Evolutionary conservation across 1,284 basidiomycete genomes (phyloP), one percentile per base, ranked within the genome.

Genomic region (Austropuccinia psidii): DNA sequence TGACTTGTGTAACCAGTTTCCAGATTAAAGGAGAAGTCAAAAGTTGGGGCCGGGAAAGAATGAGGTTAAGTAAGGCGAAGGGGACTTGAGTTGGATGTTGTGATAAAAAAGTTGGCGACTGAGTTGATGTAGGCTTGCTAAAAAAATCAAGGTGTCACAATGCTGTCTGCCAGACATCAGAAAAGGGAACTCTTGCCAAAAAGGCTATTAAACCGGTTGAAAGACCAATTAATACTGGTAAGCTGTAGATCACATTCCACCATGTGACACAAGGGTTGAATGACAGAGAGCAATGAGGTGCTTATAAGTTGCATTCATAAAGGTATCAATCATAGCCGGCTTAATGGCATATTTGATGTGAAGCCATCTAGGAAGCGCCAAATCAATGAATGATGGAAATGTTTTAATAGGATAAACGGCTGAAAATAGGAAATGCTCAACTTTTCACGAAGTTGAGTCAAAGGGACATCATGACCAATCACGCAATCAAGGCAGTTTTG

Each of bases 401-500:
- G n/a, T n/a, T n/a, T n/a, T n/a, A n/a, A n/a, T n/a, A n/a, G n/a
- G n/a, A n/a, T n/a, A n/a, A n/a, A n/a, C n/a, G n/a, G n/a, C n/a
- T n/a, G n/a, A n/a, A n/a, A n/a, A n/a, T n/a, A n/a, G n/a, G n/a
- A n/a, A n/a, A n/a, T n/a, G n/a, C 35, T n/a, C n/a, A 33, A 73
- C 72, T 66, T 73, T 50, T 73, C 41, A 13, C 8, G 41, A 24
- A 73, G 33, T 31, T 27, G 8, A 17, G 17, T 45, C n/a, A 55
- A 43, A 37, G 49, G 24, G 5, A 11, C 43, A 64, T 73, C 61
- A 39, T 65, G 72, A 35, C 39, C 72, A 4, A 65, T 39, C 6
- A 27, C 62, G 45, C 72, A 73, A 57, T 73, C 61, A n/a, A 54
- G 17, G 41, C 72, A 73, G 8, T 37, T 58, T 11, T 54, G 39